Base-by-base conservation (phyloP, 192 early-diverging fungal species). In the Coemansia sp. region DNA sequence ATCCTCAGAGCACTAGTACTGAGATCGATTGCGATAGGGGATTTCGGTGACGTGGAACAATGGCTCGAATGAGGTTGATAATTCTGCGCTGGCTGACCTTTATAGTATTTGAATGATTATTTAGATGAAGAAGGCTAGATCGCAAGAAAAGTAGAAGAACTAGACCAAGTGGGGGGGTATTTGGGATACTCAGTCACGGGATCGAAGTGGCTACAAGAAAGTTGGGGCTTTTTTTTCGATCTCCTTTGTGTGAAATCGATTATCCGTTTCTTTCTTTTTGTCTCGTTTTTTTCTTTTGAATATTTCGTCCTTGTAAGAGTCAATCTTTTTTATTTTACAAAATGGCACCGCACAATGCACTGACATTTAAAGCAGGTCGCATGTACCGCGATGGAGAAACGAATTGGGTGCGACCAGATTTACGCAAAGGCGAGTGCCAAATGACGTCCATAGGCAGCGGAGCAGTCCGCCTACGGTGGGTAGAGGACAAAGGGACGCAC, bases 391-490 rank as follows among this genome's bases (percentile, higher is more conserved):
- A 90, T 24, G 88, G 87, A 35, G 83, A 79, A 33, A 88, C 85
- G 21, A 86, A 87, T 66, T 85, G 77, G 77, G 84, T 95, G 39
- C 85, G 86, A 39, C 90, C 93, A 8, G 93, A 95, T 66, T 59
- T 86, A 8, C 85, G 89, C 24, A 91, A 91, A 65, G 93, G 93
- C 27, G 8, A 76, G 9, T 72, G 76, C 57, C 76, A 62, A 24
- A 35, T 81, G 24, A 67, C 65, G 14, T 64, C 74, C 68, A 81
- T 81, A 9, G 89, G 91, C n/a, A 92, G 93, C 53, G 86, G 85
- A 24, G 72, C 93, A 21, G 69, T 92, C 73, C 92, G 91, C 64
- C 91, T 95, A 51, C 91, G 85, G 69, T 95, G 93, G 93, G 90
- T 89, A 62, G 90, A 92, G 37, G 63, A 66, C 29, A 17, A 19